Evolutionary conservation across 2,329 filamentous ascomycete species (phyloP).

Genomic region (Bretziella fagacearum): DNA sequence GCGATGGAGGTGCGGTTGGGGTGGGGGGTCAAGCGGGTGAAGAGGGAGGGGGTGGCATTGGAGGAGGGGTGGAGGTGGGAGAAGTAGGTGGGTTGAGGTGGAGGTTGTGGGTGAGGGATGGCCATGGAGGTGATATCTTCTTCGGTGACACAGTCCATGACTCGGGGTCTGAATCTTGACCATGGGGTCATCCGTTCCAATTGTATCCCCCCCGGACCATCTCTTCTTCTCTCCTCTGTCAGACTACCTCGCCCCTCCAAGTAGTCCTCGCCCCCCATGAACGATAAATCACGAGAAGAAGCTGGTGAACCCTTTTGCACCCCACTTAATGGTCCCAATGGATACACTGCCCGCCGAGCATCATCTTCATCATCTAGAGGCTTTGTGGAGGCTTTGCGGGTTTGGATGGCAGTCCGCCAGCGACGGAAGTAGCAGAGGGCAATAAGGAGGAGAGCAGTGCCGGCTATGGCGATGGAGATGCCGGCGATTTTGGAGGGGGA

Average conservation of each 20-base stretch:
- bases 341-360: neutral
- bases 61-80: neutral
- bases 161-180: too few relatives aligned
- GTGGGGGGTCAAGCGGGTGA: neutral
- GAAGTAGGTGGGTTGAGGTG: neutral
- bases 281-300: neutral
- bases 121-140: neutral
- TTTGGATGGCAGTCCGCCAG: neutral
- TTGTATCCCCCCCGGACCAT: too few relatives aligned
- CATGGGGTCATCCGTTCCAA: too few relatives aligned
- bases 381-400: neutral
- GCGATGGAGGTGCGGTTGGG: neutral
- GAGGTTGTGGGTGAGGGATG: neutral
- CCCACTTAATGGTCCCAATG: neutral
- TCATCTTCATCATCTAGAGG: neutral
- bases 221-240: too few relatives aligned
- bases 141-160: neutral
- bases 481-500: slow-evolving; percentile 5
- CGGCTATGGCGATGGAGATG: neutral
- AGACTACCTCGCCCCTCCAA: too few relatives aligned
- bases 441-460: neutral
- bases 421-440: slow-evolving; percentile 5
- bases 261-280: neutral
- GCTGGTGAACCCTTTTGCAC: neutral
- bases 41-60: neutral